Conservation (phyloP, 78 protist genomes). For the Dictyostelium purpureum region DNA sequence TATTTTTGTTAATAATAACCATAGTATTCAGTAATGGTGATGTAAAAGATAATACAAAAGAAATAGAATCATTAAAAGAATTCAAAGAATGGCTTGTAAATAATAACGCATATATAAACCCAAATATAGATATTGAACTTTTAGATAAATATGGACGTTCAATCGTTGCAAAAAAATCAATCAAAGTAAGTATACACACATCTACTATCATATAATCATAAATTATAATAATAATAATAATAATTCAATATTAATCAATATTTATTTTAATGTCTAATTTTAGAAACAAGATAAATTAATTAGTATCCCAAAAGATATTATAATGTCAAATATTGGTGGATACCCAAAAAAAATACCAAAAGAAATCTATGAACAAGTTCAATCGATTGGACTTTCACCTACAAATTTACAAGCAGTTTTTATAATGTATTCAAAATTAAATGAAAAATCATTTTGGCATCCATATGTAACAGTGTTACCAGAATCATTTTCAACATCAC, state of each 20-base stretch:
- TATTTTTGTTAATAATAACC: background rate
- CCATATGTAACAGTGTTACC: constrained; percentile 31
- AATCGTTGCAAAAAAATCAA: constrained; percentile 4
- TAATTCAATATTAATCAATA: background rate
- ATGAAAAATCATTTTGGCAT: constrained; percentile 18
- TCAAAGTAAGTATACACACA: background rate
- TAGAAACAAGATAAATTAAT: constrained; percentile 35
- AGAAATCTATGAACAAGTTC: background rate
- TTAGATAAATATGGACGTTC: constrained; percentile 49
- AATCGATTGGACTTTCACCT: background rate
- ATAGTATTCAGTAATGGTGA: background rate
- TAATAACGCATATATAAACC: background rate
- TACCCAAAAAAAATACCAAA: constrained; percentile 16
- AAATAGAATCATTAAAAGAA: background rate
- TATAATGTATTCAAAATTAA: constrained; percentile 24
- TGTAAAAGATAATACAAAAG: background rate
- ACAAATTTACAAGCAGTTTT: constrained; percentile 38
- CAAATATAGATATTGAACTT: constrained; percentile 8
- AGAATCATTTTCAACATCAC: background rate
- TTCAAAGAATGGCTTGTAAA: constrained; percentile 24
- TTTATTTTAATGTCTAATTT: background rate
- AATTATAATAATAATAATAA: background rate
- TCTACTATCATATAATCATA: background rate
- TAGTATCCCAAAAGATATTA: constrained; percentile 18
- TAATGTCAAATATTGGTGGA: constrained; percentile 7